These are phyloP conservation scores for Sisymbrium altissimum DNA, from an alignment of 345 rosid species.

Conservation along the genomic window DNA sequence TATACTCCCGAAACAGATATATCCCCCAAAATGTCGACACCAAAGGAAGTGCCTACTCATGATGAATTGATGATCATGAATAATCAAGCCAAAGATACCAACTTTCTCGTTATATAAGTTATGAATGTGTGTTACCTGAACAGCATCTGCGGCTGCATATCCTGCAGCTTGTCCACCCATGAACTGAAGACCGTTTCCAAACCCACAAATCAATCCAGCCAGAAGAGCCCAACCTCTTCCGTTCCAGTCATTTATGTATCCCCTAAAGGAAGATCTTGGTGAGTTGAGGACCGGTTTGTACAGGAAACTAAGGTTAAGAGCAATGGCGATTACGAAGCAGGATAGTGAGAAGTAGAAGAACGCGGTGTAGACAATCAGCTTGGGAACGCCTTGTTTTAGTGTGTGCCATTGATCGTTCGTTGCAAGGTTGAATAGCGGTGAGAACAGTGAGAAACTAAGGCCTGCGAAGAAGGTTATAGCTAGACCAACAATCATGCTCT, in stretches of 20 bases:
- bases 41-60: slow-evolving; percentile 76
- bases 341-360: slow-evolving; percentile 72
- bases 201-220: slow-evolving; percentile 74
- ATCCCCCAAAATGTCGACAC: slow-evolving; percentile 90
- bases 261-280: slow-evolving; percentile 58
- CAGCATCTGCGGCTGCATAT: slow-evolving; percentile 71
- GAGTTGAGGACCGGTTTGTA: slow-evolving; percentile 50
- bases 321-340: slow-evolving; percentile 52
- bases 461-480: slow-evolving; percentile 65
- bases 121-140: slow-evolving; percentile 46
- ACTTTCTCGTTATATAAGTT: neutral
- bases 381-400: slow-evolving; percentile 61
- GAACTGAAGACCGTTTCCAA: slow-evolving; percentile 75
- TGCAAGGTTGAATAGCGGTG: slow-evolving; percentile 83
- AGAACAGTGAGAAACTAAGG: slow-evolving; percentile 68
- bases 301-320: slow-evolving; percentile 51
- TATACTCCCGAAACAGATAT: slow-evolving; percentile 78
- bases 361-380: slow-evolving; percentile 65
- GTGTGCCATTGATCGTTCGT: slow-evolving; percentile 82
- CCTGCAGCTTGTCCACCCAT: slow-evolving; percentile 78
- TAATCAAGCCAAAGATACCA: neutral
- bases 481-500: slow-evolving; percentile 55
- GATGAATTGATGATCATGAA: neutral
- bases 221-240: slow-evolving; percentile 74
- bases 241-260: slow-evolving; percentile 63